Base-by-base conservation (phyloP, 192 early-diverging fungal species). In the Chytriomyces sp. region DNA sequence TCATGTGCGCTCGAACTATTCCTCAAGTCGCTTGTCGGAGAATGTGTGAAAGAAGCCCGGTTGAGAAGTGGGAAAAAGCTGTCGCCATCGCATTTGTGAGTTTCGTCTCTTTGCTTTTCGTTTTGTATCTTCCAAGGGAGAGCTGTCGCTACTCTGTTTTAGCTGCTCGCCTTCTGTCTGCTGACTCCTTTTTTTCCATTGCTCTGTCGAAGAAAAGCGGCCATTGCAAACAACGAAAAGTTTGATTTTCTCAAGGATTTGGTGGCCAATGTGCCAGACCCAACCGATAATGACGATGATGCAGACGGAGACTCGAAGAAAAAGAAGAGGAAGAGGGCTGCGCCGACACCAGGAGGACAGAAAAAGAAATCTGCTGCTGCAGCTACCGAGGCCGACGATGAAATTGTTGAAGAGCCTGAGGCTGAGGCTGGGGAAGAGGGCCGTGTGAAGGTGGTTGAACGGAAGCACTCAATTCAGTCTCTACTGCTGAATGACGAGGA, bases 171-270 rank as follows among this genome's bases (percentile, higher is more conserved):
- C 35, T 35, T 35, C 35, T 35, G 35, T 35, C 35, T 35, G 35
- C 35, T 35, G 35, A 35, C 35, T 35, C 35, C 35, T 35, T 35
- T 35, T 35, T 35, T 35, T 35, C 3, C 35, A 35, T 35, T 35
- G 35, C 35, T 35, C 35, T 35, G 35, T 35, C 35, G 35, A 35
- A 94, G 91, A 61, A 93, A 95, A 80, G 89, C 91, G 75, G 91
- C 94, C 60, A 92, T 98, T 9, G 78, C 91, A 75, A 90, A 82
- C 61, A 94, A 89, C 16, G 94, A 94, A 35, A 91, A 94, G 82
- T 98, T 97, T 80, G 97, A 98, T 81, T 98, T 98, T 83, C 81
- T 98, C 61, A 91, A 91, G 75, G 94, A 95, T 70, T 86, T 94
- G 63, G 95, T 98, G 5, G 92, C 91, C 62, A 81, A 88, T 47